Percentiles rank a stretch among this genome's conserved stretches.
phyloP scores from a whole-genome alignment of 148 eudicot genomes.

The Agrostemma githago region DNA sequence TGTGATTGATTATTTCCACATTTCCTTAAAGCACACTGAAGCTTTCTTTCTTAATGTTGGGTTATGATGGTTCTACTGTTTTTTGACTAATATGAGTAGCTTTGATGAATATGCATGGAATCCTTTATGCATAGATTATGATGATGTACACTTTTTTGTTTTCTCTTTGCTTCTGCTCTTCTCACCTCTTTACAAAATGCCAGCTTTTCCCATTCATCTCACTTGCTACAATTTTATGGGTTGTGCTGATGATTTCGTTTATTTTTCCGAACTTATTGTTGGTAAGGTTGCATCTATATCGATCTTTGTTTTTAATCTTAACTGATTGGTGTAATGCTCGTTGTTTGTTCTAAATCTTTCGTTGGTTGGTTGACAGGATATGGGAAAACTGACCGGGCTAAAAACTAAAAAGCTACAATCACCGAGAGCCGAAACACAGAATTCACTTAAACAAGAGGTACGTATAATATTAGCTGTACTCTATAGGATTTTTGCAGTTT shows the following conservation, averaged over 20 bases:
- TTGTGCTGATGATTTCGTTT: neutral
- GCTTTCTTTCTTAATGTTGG: slow-evolving; percentile 19
- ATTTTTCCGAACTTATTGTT: neutral
- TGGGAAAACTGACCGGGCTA: slow-evolving; percentile 36
- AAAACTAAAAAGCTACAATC: slow-evolving; percentile 41
- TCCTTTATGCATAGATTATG: slow-evolving; percentile 31
- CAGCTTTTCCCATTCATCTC: slow-evolving; percentile 6
- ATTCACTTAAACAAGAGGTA: slow-evolving; percentile 72
- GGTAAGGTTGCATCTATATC: neutral
- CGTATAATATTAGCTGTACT: slow-evolving; percentile 14
- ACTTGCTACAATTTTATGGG: slow-evolving; percentile 15
- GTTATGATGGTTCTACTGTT: slow-evolving; percentile 21
- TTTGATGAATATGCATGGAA: slow-evolving; percentile 26
- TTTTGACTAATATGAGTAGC: slow-evolving; percentile 14
- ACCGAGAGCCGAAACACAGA: slow-evolving; percentile 46
- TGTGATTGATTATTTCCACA: slow-evolving; percentile 21
- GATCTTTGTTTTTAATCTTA: neutral
- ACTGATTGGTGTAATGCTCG: neutral
- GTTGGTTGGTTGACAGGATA: slow-evolving; percentile 42
- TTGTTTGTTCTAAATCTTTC: slow-evolving; percentile 8
- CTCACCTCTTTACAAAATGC: neutral
- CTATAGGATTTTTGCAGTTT: neutral
- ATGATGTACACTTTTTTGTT: slow-evolving; percentile 28
- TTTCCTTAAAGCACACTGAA: slow-evolving; percentile 21
- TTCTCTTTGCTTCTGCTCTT: neutral